Evolutionary conservation across 441 rosid species (phyloP).

Genomic region (Theobroma grandiflorum): DNA sequence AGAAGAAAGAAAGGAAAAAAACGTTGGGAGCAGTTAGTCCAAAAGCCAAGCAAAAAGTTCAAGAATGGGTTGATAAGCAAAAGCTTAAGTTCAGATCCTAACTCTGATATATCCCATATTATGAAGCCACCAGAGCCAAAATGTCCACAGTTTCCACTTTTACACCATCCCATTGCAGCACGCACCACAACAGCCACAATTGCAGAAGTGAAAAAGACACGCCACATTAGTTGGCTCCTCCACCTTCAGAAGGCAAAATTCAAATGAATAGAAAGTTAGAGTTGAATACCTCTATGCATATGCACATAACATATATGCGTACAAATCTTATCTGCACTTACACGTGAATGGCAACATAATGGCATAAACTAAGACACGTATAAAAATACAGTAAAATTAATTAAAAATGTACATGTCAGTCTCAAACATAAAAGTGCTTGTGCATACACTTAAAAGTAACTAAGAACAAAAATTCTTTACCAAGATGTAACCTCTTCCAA

Average conservation of each 20-base stretch:
- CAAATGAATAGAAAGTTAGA: conserved; percentile 28
- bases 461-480: conserved; percentile 47
- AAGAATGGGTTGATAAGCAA: conserved; percentile 6
- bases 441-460: conserved; percentile 16
- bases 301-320: conserved; percentile 13
- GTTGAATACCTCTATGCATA: neutral
- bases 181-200: conserved; percentile 98
- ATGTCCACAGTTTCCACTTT: conserved; percentile 95
- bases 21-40: conserved; percentile 16
- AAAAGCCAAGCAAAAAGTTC: conserved; percentile 30
- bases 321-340: conserved; percentile 13
- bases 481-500: conserved; percentile 98
- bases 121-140: conserved; percentile 98
- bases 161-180: conserved; percentile 97
- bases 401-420: neutral
- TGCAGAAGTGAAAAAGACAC: conserved; percentile 98
- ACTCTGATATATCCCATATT: conserved; percentile 98
- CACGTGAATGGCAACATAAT: neutral
- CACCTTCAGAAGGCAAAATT: conserved; percentile 67
- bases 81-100: conserved; percentile 42
- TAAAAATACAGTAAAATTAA: neutral
- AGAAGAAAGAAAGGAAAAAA: conserved; percentile 29
- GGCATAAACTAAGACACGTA: neutral
- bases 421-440: neutral
- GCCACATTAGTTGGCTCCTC: conserved; percentile 99